phyloP scores from a whole-genome alignment of 2,329 filamentous ascomycete genomes.

The Aspergillus vadensis region DNA sequence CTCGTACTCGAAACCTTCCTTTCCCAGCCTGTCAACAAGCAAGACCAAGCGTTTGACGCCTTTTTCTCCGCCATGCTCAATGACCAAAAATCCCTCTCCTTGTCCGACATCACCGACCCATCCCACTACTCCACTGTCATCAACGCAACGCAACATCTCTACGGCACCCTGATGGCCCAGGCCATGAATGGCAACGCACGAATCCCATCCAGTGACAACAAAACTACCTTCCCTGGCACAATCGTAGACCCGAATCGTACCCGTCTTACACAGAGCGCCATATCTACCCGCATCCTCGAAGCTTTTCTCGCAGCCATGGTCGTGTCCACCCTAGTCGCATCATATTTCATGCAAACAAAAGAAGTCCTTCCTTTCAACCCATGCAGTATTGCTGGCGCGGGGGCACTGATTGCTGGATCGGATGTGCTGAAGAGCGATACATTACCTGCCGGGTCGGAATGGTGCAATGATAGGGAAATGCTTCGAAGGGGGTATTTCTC shows the following conservation, averaged over 20 bases:
- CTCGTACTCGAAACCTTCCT: neutral
- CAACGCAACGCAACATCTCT: constrained; percentile 14
- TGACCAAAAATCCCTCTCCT: neutral
- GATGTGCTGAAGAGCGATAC: constrained; percentile 14
- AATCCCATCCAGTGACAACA: neutral
- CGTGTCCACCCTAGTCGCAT: constrained; percentile 19
- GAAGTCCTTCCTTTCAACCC: constrained; percentile 29
- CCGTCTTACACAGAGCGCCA: constrained; percentile 23
- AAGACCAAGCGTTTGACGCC: constrained; percentile 2
- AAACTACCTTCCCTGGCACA: constrained; percentile 4
- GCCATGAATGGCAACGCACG: constrained; percentile 10
- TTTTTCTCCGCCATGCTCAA: constrained; percentile 9
- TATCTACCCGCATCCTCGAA: constrained; percentile 26
- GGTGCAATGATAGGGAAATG: constrained; percentile 20
- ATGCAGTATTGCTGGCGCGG: constrained; percentile 29
- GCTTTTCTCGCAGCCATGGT: constrained; percentile 23
- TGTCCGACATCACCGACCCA: neutral
- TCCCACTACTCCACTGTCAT: constrained; percentile 6
- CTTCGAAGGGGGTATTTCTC: constrained; percentile 13
- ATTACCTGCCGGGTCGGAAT: constrained; percentile 23
- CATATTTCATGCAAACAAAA: constrained; percentile 18
- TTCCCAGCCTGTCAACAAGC: neutral
- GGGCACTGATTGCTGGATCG: constrained; percentile 26
- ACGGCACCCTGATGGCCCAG: constrained; percentile 16
- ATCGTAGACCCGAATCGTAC: constrained; percentile 9